These are phyloP conservation scores for Nakaseomyces delphensis DNA, from an alignment of 1,139 yeast species.

Conservation along the genomic window DNA sequence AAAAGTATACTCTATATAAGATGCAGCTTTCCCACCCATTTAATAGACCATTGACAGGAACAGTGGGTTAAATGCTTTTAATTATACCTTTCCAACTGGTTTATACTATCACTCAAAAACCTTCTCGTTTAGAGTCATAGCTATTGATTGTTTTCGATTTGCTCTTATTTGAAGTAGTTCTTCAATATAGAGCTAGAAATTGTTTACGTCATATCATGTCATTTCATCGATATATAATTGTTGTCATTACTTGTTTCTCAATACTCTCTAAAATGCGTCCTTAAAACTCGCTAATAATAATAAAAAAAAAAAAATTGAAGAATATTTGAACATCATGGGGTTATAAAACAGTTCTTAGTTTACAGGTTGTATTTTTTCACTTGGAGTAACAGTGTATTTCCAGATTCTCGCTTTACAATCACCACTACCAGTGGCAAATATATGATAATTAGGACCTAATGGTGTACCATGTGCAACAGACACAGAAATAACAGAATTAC, in stretches of 20 bases:
- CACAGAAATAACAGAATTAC: conserved; percentile 91
- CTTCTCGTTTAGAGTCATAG: too few relatives aligned
- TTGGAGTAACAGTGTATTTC: conserved; percentile 40
- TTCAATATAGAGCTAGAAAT: too few relatives aligned
- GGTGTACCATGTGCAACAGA: conserved; percentile 76
- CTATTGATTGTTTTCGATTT: too few relatives aligned
- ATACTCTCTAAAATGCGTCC: background rate
- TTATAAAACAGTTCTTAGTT: background rate
- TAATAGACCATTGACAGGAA: too few relatives aligned
- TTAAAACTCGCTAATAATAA: background rate
- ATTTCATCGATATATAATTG: background rate
- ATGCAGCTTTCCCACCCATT: too few relatives aligned
- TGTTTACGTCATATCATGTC: background rate
- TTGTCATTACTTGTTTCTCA: background rate
- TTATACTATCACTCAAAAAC: too few relatives aligned
- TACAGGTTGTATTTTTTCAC: conserved; percentile 1
- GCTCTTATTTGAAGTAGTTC: too few relatives aligned
- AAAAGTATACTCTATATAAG: too few relatives aligned
- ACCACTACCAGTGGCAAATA: conserved; percentile 96
- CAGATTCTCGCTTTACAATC: conserved; percentile 96
- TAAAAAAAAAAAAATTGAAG: background rate
- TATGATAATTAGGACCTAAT: conserved; percentile 46
- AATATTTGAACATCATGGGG: background rate
- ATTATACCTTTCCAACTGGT: too few relatives aligned
- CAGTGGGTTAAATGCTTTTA: too few relatives aligned